Base-by-base conservation (phyloP, 441 rosid genomes). In the Gossypium trilobum region DNA sequence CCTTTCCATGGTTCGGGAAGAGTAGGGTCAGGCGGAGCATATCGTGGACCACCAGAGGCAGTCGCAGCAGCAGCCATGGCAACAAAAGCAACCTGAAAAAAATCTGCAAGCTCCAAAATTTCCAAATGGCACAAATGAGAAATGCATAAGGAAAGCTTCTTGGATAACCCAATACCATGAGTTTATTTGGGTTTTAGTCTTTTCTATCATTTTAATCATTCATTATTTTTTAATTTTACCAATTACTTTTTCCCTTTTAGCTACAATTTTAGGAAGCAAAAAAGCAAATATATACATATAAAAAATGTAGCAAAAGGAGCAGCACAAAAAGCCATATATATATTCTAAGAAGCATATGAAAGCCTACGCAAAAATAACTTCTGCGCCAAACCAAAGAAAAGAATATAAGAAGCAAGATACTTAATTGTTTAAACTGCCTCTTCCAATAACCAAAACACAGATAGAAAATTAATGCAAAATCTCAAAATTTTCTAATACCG, bases 1-100 rank as follows among this genome's bases (percentile, higher is more conserved):
- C 95, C 92, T 73, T 78, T 88, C 95, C 95, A 90, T 13, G 93
- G 95, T 70, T 87, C 86, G 16, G 95, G 91, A 17, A 90, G 90
- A 14, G 91, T 81, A 7, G 95, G 93, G 50, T 90, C 95, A 46
- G 86, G 88, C 0, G 93, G 93, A 14, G 95, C 93, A 78, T 84
- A 90, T 20, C 91, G 81, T 9, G 92, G 89, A 67, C 84, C 85
- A 71, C 82, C 67, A 4, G 87, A 61, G 9, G 84, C 82, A 55
- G 87, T 79, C 0, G 85, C 90, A 25, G 88, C 79, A 36, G 91
- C 91, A 77, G 95, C 87, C 89, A 87, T 88, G 17, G 27, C 56
- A 72, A 70, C 6, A 51, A 42, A 75, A 14, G 20, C 42, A 19
- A 55, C 55, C 64, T 54, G 46, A 73, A 22, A 51, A 73, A 64